A percentile compares a stretch with the other conserved stretches of the same genome.
These are phyloP conservation scores for Candida fluviatilis DNA, from an alignment of 805 yeast species.

Conservation along the genomic window DNA sequence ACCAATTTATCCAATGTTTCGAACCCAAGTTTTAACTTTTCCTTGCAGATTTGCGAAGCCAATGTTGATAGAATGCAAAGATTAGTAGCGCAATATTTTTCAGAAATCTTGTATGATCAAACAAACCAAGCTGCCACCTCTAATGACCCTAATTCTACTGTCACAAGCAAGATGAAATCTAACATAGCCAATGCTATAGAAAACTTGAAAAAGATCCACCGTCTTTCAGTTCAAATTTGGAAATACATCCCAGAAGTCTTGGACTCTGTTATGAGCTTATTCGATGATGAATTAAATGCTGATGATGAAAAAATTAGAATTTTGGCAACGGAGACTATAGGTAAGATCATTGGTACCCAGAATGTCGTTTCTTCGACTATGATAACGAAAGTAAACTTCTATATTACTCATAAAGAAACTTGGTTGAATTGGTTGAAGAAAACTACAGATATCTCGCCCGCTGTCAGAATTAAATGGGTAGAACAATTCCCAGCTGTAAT, in stretches of 20 bases:
- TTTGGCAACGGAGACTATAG: constrained; percentile 71
- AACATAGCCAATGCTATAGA: constrained; percentile 24
- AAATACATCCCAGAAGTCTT: constrained; percentile 69
- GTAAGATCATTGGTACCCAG: constrained; percentile 47
- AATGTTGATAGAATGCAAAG: constrained; percentile 74
- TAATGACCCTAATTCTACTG: constrained; percentile 7
- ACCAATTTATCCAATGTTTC: constrained; percentile 22
- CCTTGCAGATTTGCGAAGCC: constrained; percentile 62
- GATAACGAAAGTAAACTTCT: constrained; percentile 52
- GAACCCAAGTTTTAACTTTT: constrained; percentile 62
- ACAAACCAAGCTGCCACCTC: constrained; percentile 19
- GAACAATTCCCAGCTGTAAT: constrained; percentile 51
- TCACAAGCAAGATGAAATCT: constrained; percentile 9
- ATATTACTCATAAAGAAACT: constrained; percentile 51
- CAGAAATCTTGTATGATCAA: constrained; percentile 65
- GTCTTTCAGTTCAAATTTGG: constrained; percentile 67
- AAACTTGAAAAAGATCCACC: constrained; percentile 59
- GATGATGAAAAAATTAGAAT: constrained; percentile 59
- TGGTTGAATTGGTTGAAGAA: constrained; percentile 75
- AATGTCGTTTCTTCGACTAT: constrained; percentile 22
- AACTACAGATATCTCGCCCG: constrained; percentile 60
- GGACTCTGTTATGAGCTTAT: constrained; percentile 68
- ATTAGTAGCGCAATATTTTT: constrained; percentile 70
- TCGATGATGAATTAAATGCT: constrained; percentile 77
- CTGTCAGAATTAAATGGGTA: constrained; percentile 69